A percentile compares a stretch with the other conserved stretches of the same genome.
These are phyloP conservation scores for Elsinoe fawcettii DNA, from an alignment of 2,329 filamentous ascomycete genomes.

Conservation along the genomic window DNA sequence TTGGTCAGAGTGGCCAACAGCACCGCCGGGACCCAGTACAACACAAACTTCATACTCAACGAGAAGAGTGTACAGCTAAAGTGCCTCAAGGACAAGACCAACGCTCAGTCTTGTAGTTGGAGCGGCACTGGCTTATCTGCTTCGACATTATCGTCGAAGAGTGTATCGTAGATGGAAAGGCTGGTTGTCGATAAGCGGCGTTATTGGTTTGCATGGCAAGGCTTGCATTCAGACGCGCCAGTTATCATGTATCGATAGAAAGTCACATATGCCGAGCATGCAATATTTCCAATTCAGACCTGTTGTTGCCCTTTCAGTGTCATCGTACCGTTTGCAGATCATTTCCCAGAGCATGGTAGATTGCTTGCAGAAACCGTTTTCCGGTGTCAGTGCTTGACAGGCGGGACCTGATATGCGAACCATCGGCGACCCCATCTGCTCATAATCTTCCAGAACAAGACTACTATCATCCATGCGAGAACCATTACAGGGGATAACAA, in stretches of 20 bases:
- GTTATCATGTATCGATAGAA: background rate
- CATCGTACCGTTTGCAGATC: background rate
- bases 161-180: background rate
- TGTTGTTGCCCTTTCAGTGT: background rate
- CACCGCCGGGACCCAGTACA: background rate
- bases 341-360: background rate
- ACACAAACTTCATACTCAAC: background rate
- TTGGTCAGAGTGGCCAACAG: background rate
- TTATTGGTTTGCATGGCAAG: background rate
- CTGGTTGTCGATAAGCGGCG: background rate
- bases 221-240: background rate
- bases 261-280: background rate
- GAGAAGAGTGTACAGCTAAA: conserved; percentile 9
- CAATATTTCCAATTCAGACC: background rate
- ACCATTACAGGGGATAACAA: background rate
- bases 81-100: conserved; percentile 2
- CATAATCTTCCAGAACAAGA: background rate
- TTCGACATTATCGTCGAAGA: background rate
- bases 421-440: background rate
- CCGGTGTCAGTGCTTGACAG: background rate
- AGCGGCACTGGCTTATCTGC: background rate
- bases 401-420: background rate
- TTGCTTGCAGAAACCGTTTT: background rate
- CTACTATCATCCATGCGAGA: background rate
- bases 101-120: background rate